Evolutionary conservation across 2,329 filamentous ascomycete genomes (phyloP), one percentile per base, ranked within the genome.

Genomic region (Xylariaceae sp.): DNA sequence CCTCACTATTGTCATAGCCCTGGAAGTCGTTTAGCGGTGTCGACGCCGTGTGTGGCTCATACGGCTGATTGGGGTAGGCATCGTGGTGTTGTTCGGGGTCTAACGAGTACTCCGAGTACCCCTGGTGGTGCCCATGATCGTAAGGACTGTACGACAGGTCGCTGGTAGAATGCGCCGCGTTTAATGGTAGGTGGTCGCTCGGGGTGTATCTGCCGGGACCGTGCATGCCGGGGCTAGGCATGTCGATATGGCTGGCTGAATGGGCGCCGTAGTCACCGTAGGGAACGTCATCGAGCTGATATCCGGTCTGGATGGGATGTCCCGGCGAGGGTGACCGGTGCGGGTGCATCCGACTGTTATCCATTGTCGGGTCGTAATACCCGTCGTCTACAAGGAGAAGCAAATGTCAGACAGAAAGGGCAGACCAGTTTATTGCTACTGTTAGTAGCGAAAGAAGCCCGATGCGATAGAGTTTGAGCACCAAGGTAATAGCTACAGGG

Each of bases 51-150:
- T 75, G 68, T 9, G 87, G 85, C 50, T 88, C 76, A 62, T 94
- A 94, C 1, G 87, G 83, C 50, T 84, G 79, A 52, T 82, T 86
- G 61, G 85, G 90, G 68, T 95, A 95, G 39, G 79, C 77, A 62
- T 95, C 87, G 59, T 92, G 87, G 55, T 95, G 88, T 41, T 82
- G 81, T 60, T 94, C 82, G 8, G 90, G 88, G 55, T 88, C 81
- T 44, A 95, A 66, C 3, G 80, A 71, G 60, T 92, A 89, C 40
- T 88, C 84, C 41, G 71, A 70, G 45, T 72, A 68, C 48, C 77
- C 74, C 45, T 70, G 62, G 31, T 62, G 61, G 38, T 45, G 47
- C 15, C 43, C 43, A 26, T 64, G 63, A 40, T 69, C 69, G 43
- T 74, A 72, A 9, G 62, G 59, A 50, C 51, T 64, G 36, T 64